Base-by-base conservation (phyloP, 2,329 filamentous ascomycete genomes). In the Emergomyces pasteurianus region DNA sequence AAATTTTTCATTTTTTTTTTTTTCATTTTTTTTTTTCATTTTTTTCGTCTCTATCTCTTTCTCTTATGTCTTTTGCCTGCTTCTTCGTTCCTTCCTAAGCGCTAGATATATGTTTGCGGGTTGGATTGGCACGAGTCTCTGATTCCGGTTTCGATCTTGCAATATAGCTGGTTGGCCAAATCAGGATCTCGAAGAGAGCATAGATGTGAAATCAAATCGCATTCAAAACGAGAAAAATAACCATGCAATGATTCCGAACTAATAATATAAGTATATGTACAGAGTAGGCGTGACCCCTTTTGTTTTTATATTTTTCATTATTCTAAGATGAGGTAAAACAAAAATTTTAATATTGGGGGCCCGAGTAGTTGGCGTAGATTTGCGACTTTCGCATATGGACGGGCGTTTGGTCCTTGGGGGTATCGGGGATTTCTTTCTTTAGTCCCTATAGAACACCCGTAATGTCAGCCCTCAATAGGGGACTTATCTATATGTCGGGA, bases 391-490 rank as follows among this genome's bases (percentile, higher is more conserved):
- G 83, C 67, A 90, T 81, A 73, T 92, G 88, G 66, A 94, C 85
- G 58, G 89, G 89, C 36, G 81, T 84, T 68, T 85, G 82, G 71
- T 84, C 82, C 71, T 82, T 80, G 63, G 87, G 88, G 66, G 88
- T 80, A 66, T 88, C 86, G 64, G 89, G 89, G 66, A 94, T 86
- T 65, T 81, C 82, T 79, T 94, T 94, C 75, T 91, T 87, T 65
- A 94, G 80, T 78, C 88, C 88, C 89, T 92, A 68, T 53, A 59
- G 8, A 64, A 65, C 65, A 43, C 40, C 10, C 62, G 52, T 64
- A 56, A 21, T 36, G 36, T 53, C 50, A 50, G 38, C 34, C n/a
- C 38, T 49, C 14, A 54, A 40, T 26, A 57, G 3, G 31, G 3
- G 31, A 31, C 36, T 21, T 6, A 21, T 31, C 34, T 10, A n/a